Percentiles rank a stretch among this genome's conserved stretches.
These are phyloP conservation scores for Thermothielavioides terrestris DNA, from an alignment of 495 filamentous ascomycete species.

Conservation along the genomic window DNA sequence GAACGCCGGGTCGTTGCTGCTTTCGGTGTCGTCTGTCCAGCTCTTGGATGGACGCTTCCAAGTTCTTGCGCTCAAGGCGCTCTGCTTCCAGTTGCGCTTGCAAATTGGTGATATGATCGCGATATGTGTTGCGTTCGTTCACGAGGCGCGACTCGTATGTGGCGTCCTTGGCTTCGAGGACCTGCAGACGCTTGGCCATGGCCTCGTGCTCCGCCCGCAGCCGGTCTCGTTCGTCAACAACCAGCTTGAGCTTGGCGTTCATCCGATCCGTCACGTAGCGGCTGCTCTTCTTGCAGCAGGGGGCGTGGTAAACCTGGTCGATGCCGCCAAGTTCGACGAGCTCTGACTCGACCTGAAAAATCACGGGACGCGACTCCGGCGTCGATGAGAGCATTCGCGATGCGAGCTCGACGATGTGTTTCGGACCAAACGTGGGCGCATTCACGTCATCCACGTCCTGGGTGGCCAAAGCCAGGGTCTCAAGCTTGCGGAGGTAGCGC, in stretches of 20 bases:
- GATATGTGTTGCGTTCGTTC: slow-evolving; percentile 19
- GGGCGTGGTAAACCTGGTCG: slow-evolving; percentile 35
- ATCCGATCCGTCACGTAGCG: slow-evolving; percentile 26
- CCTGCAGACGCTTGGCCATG: slow-evolving; percentile 20
- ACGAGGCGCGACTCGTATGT: slow-evolving; percentile 26
- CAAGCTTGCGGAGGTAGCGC: slow-evolving; percentile 19
- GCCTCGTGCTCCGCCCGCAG: slow-evolving; percentile 16
- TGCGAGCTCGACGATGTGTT: slow-evolving; percentile 27
- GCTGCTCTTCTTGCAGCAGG: slow-evolving; percentile 30
- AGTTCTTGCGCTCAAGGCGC: slow-evolving; percentile 10
- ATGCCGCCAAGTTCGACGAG: slow-evolving; percentile 33
- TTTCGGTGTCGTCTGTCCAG: slow-evolving; percentile 7
- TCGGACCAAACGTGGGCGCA: slow-evolving; percentile 27
- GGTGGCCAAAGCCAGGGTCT: slow-evolving; percentile 19
- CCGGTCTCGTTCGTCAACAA: slow-evolving; percentile 22
- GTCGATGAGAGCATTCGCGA: slow-evolving; percentile 26
- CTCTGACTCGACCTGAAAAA: slow-evolving; percentile 24
- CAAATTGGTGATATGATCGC: slow-evolving; percentile 15
- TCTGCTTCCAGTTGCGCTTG: slow-evolving; percentile 25
- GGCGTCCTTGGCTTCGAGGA: slow-evolving; percentile 26
- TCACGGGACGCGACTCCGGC: slow-evolving; percentile 22
- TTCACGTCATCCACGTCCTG: slow-evolving; percentile 24
- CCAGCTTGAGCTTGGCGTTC: slow-evolving; percentile 16
- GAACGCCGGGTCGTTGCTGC: slow-evolving; percentile 6
- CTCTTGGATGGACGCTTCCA: slow-evolving; percentile 14